Percentiles rank a stretch among this genome's conserved stretches.
Evolutionary conservation across 106 monocot species (phyloP).

Genomic region (Platanthera zijinensis): DNA sequence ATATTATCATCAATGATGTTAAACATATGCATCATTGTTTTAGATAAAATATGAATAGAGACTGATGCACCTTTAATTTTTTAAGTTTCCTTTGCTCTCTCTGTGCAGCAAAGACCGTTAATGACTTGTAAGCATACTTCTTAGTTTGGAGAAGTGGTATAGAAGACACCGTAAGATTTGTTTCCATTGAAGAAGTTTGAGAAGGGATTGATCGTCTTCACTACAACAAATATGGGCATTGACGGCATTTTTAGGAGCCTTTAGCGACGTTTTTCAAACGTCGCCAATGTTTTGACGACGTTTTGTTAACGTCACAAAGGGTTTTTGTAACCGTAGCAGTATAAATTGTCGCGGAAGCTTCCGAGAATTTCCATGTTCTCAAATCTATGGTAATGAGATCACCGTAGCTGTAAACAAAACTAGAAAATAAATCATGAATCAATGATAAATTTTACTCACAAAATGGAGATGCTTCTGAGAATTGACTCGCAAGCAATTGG

Average conservation of each 20-base stretch:
- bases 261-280: no score
- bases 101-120: slow-evolving; percentile 13
- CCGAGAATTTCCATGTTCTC: neutral
- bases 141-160: slow-evolving; percentile 10
- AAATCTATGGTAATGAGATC: neutral
- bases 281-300: no score
- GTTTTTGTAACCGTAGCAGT: no score
- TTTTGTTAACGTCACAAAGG: no score
- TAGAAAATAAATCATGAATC: neutral
- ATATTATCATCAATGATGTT: neutral
- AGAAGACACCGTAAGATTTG: slow-evolving; percentile 8
- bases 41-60: neutral
- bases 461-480: neutral
- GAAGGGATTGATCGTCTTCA: no score
- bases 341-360: no score
- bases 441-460: neutral
- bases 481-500: neutral
- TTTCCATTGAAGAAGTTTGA: no score
- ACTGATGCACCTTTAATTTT: slow-evolving; percentile 41
- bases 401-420: neutral
- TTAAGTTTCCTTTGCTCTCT: slow-evolving; percentile 50
- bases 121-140: slow-evolving; percentile 16
- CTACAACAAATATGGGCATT: no score
- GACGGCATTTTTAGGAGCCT: no score
- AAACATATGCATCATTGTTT: slow-evolving; percentile 5